A percentile compares a stretch with the other conserved stretches of the same genome.
Conservation (phyloP, 1,139 yeast species). For the Scheffersomyces segobiensis region DNA sequence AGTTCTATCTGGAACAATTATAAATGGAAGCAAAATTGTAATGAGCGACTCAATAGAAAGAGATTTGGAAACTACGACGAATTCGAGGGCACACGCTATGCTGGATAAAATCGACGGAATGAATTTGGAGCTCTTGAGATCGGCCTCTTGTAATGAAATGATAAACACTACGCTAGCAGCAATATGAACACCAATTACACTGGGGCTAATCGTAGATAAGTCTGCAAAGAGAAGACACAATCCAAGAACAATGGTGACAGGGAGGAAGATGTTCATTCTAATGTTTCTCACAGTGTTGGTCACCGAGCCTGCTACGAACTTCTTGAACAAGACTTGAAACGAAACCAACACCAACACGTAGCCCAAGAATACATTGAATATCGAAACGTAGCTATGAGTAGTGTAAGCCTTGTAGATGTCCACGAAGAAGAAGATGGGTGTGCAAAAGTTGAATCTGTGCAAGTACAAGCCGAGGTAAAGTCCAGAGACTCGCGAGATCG, state of each 20-base stretch:
- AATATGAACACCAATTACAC: constrained; percentile 25
- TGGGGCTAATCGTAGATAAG: constrained; percentile 12
- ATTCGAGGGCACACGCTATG: constrained; percentile 16
- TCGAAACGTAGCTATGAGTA: constrained; percentile 7
- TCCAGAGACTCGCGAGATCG: constrained; percentile 23
- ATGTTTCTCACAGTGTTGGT: constrained; percentile 7
- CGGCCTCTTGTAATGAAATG: constrained; percentile 25
- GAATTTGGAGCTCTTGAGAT: constrained; percentile 16
- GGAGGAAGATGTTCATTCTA: constrained; percentile 4
- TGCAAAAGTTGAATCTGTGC: constrained; percentile 28
- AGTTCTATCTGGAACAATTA: constrained; percentile 18
- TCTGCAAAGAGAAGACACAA: constrained; percentile 3
- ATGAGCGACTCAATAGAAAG: constrained; percentile 9
- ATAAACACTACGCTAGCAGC: constrained; percentile 25
- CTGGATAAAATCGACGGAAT: constrained; percentile 20
- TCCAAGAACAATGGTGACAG: constrained; percentile 3
- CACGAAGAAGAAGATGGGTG: constrained; percentile 21
- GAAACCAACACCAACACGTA: constrained; percentile 18
- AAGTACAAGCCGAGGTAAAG: constrained; percentile 28
- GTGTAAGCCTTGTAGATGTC: constrained; percentile 19
- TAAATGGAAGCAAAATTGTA: constrained; percentile 16
- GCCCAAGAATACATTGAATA: constrained; percentile 15
- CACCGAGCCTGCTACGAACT: constrained; percentile 9
- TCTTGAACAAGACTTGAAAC: constrained; percentile 15
- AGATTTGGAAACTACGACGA: constrained; percentile 17